Conservation (phyloP, 2,329 filamentous ascomycete genomes). For the Scopulariopsis brevicaulis region DNA sequence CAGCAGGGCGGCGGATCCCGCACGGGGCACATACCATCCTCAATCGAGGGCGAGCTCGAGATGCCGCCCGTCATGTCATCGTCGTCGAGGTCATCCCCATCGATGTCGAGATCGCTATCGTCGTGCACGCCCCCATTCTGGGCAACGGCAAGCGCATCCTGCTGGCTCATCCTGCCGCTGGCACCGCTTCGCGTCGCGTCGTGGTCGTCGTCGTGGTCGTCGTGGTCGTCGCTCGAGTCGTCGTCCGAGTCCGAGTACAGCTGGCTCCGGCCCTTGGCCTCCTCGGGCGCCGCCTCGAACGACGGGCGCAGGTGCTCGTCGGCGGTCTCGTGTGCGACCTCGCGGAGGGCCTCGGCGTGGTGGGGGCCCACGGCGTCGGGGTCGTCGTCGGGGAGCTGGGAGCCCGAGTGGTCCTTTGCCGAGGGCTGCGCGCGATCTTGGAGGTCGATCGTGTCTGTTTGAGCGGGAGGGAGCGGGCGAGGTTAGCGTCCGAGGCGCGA, state of each 20-base stretch:
- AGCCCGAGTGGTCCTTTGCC: conserved; percentile 48
- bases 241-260: conserved; percentile 7
- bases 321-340: conserved; percentile 64
- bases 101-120: conserved; percentile 55
- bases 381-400: neutral
- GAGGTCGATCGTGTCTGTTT: conserved; percentile 81
- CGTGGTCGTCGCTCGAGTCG: conserved; percentile 14
- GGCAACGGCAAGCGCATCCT: conserved; percentile 47
- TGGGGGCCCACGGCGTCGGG: conserved; percentile 63
- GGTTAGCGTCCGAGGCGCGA: conserved; percentile 1
- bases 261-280: conserved; percentile 21
- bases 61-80: conserved; percentile 98
- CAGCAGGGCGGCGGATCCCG: conserved; percentile 11
- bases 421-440: conserved; percentile 76
- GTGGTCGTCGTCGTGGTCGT: conserved; percentile 12
- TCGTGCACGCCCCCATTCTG: conserved; percentile 49
- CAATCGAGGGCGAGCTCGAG: conserved; percentile 95
- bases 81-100: conserved; percentile 68
- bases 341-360: conserved; percentile 74
- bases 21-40: conserved; percentile 57
- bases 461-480: neutral
- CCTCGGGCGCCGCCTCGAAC: conserved; percentile 28
- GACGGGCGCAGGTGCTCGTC: conserved; percentile 60
- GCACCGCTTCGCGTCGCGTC: neutral
- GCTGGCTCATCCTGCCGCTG: conserved; percentile 27